These are phyloP conservation scores for Microdochium trichocladiopsis DNA, from an alignment of 2,329 filamentous ascomycete species.

Conservation along the genomic window DNA sequence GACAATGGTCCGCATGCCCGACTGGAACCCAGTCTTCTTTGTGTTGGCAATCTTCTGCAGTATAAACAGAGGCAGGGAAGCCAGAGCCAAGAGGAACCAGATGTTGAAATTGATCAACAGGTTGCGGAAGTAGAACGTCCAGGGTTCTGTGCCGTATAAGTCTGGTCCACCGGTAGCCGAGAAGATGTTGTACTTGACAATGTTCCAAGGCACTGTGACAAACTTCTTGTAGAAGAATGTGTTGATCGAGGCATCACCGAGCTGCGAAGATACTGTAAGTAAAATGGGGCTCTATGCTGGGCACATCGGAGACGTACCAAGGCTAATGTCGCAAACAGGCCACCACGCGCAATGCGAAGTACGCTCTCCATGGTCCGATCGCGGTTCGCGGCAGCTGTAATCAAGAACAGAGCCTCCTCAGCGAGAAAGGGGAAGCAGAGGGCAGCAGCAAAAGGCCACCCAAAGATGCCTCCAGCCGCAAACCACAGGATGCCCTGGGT, in stretches of 20 bases:
- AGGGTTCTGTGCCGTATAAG: constrained; percentile 92
- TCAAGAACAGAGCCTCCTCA: constrained; percentile 62
- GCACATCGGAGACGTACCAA: constrained; percentile 46
- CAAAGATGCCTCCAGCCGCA: constrained; percentile 73
- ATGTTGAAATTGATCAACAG: constrained; percentile 90
- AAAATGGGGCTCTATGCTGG: background rate
- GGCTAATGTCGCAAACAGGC: constrained; percentile 57
- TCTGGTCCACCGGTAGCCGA: constrained; percentile 75
- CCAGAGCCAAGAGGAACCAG: constrained; percentile 78
- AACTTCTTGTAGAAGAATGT: constrained; percentile 78
- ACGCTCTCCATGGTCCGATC: constrained; percentile 54
- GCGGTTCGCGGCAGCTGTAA: constrained; percentile 37
- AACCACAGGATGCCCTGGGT: constrained; percentile 87
- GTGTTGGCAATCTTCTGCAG: constrained; percentile 61
- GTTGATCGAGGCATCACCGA: constrained; percentile 64
- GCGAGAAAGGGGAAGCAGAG: constrained; percentile 73
- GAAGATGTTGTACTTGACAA: constrained; percentile 93
- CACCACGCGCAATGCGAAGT: constrained; percentile 59
- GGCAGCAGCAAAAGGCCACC: constrained; percentile 90
- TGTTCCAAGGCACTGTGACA: constrained; percentile 79
- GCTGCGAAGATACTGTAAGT: constrained; percentile 35
- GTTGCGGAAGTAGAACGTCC: constrained; percentile 95
- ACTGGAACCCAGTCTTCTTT: constrained; percentile 57
- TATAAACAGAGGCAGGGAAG: constrained; percentile 67
- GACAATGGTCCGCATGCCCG: constrained; percentile 66